Conservation (phyloP, 805 yeast species). For the Torulaspora franciscae region DNA sequence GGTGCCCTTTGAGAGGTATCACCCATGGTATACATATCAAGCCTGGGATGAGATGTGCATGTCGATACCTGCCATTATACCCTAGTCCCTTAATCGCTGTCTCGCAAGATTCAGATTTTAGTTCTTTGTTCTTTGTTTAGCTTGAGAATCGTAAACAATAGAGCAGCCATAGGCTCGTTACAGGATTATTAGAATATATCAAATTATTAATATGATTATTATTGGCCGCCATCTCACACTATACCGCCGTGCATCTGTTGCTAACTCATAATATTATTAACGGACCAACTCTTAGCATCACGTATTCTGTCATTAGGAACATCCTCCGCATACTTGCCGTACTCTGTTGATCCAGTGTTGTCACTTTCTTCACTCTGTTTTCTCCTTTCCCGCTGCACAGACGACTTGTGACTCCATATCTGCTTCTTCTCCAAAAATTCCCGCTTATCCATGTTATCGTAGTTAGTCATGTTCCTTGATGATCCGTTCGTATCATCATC, state of each 20-base stretch:
- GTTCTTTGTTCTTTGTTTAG: constrained; percentile 6
- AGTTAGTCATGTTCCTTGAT: constrained; percentile 9
- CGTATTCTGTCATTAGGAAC: constrained; percentile 16
- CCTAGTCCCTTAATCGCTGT: constrained; percentile 21
- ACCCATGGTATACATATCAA: constrained; percentile 17
- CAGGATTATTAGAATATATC: not conserved
- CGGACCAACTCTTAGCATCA: constrained; percentile 32
- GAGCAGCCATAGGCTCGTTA: not conserved
- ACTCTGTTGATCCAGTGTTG: constrained; percentile 3
- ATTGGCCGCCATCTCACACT: not conserved
- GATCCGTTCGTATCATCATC: constrained; percentile 12
- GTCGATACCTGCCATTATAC: constrained; percentile 14
- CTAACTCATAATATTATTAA: constrained; percentile 16
- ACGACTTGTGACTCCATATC: constrained; percentile 16
- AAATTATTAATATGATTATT: not conserved
- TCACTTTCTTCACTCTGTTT: constrained; percentile 4
- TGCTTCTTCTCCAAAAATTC: constrained; percentile 29
- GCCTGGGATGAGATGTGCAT: constrained; percentile 17
- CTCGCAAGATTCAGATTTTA: not conserved
- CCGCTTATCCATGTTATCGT: constrained; percentile 26
- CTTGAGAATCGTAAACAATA: not conserved
- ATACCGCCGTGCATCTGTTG: too few relatives aligned
- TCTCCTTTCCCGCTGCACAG: constrained; percentile 9
- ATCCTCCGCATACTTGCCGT: constrained; percentile 9
- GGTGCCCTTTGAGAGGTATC: constrained; percentile 21